Base-by-base conservation (phyloP, 192 early-diverging fungal species). In the Rhizophagus clarus region DNA sequence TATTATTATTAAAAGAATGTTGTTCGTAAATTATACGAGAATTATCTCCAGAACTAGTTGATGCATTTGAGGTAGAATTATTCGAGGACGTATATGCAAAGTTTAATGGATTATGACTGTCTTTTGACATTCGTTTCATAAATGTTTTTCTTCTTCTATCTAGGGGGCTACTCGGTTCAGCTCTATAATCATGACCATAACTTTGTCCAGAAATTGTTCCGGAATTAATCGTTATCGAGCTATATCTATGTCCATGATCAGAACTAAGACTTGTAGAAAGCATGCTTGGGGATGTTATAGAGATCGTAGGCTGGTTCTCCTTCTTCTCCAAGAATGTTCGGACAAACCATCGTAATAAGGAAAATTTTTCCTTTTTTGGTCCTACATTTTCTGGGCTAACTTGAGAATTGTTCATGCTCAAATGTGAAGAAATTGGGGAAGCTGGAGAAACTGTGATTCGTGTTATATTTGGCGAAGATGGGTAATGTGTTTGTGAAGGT, bases 261-360 rank as follows among this genome's bases (percentile, higher is more conserved):
- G 68, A 70, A 15, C 68, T 12, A 37, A 34, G 17, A 40, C 17
- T 70, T 70, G 32, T 70, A 22, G 32, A 37, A 37, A 70, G 68
- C 3, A 31, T 22, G 40, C 34, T 70, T 40, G 20, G 14, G 4
- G 49, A 56, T 20, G 14, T 56, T 56, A 56, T 15, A 3, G 17
- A 56, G 20, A 70, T 2, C 1, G 15, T 22, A 34, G 68, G 68
- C 5, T 17, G 34, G 1, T 70, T 32, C 29, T n/a, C 20, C 20
- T 56, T 15, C 22, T 70, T 70, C 5, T 70, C 68, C 20, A 74
- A 34, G 49, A 74, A 74, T 17, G 47, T 56, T 12, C 72, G 24
- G 5, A 74, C 72, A 60, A 74, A 74, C 72, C 72, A 74, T 60
- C 26, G 14, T 61, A 74, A 32, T 14, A 74, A 40, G 20, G 26